Percentiles rank a stretch among this genome's conserved stretches.
Conservation (phyloP, 108 stramenopile species). For the Asterionellopsis glacialis region DNA sequence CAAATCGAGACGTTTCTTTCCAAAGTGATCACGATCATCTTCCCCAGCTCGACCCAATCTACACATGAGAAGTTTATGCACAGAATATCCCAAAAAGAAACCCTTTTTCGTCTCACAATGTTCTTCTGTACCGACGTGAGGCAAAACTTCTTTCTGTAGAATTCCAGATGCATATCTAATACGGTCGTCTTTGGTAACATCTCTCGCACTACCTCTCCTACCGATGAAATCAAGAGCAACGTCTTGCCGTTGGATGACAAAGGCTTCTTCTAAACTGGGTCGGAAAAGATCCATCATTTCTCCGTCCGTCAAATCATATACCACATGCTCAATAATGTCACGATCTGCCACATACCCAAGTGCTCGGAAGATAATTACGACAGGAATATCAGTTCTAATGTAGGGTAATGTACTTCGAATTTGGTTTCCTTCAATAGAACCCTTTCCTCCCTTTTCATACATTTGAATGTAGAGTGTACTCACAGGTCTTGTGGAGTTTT, state of each 20-base stretch:
- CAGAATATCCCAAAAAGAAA: conserved; percentile 98
- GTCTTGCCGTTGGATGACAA: conserved; percentile 89
- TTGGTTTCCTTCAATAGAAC: conserved; percentile 91
- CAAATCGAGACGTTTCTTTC: conserved; percentile 99
- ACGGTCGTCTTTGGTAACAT: conserved; percentile 93
- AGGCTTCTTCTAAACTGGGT: conserved; percentile 93
- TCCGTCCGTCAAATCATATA: conserved; percentile 96
- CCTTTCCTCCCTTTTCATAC: conserved; percentile 92
- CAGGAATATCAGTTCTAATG: conserved; percentile 96
- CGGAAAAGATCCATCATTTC: conserved; percentile 98
- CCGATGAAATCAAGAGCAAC: conserved; percentile 97
- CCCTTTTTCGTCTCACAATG: conserved; percentile 98
- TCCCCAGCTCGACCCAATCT: conserved; percentile 89
- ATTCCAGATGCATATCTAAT: conserved; percentile 94
- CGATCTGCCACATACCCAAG: conserved; percentile 94
- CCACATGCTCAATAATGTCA: conserved; percentile 96
- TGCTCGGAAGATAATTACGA: conserved; percentile 97
- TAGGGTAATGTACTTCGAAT: conserved; percentile 93
- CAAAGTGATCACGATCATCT: conserved; percentile 99
- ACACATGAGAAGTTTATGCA: conserved; percentile 96
- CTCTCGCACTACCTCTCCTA: conserved; percentile 85
- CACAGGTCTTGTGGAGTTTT: conserved; percentile 89
- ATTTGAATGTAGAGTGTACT: conserved; percentile 94
- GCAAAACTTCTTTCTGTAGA: conserved; percentile 95
- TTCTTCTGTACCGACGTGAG: conserved; percentile 97